These are phyloP conservation scores for Tulasnella calospora DNA, from an alignment of 768 basidiomycete genomes.

Conservation along the genomic window DNA sequence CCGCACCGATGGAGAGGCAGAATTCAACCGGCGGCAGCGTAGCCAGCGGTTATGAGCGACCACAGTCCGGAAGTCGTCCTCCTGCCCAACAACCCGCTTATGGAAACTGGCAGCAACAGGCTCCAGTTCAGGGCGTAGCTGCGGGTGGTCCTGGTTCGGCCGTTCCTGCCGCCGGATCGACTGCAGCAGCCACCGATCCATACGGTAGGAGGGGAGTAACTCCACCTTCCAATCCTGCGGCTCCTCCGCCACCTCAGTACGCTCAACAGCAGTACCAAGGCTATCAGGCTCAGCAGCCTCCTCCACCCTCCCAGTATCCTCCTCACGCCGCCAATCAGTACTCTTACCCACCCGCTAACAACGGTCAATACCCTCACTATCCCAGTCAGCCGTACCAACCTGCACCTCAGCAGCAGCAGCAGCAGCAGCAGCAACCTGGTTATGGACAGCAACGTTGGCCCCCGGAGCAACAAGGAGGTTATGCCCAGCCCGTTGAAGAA, in stretches of 20 bases:
- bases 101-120: constrained; percentile 2
- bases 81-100: constrained; percentile 7
- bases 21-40: neutral
- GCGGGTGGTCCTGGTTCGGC: neutral
- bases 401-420: constrained; percentile 21
- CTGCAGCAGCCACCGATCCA: neutral
- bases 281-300: neutral
- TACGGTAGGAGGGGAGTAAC: constrained; percentile 3
- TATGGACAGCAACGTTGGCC: constrained; percentile 1
- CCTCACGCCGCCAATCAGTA: neutral
- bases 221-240: neutral
- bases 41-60: neutral
- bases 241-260: constrained; percentile 11
- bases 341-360: constrained; percentile 22
- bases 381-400: neutral
- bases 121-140: neutral
- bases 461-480: neutral
- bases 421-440: constrained; percentile 10
- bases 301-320: constrained; percentile 3
- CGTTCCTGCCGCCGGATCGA: constrained; percentile 3
- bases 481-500: constrained; percentile 15
- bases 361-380: constrained; percentile 12
- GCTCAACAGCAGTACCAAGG: constrained; percentile 19
- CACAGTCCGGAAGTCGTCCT: neutral
- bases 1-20: constrained; percentile 11